Conservation (phyloP, 2,329 filamentous ascomycete species). For the Apiospora hydei region DNA sequence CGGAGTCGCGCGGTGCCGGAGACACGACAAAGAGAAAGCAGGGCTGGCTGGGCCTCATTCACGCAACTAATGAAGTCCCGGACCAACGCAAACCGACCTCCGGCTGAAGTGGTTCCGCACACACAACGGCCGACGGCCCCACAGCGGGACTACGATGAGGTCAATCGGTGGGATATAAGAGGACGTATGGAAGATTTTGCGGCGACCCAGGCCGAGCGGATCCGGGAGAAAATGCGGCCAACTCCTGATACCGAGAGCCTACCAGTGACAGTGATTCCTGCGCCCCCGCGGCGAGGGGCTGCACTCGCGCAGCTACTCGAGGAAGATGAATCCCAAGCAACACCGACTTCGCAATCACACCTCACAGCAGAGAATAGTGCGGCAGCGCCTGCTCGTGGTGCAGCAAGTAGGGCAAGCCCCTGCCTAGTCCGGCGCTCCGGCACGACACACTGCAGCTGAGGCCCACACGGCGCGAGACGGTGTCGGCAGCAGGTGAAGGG, state of each 20-base stretch:
- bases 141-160: constrained; percentile 38
- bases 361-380: constrained; percentile 23
- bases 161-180: constrained; percentile 61
- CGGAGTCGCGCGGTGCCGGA: neutral
- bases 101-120: constrained; percentile 43
- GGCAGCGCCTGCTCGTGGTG: neutral
- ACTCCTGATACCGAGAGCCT: constrained; percentile 62
- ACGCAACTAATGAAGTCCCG: constrained; percentile 36
- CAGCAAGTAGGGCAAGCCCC: constrained; percentile 1
- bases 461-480: constrained; percentile 2
- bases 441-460: constrained; percentile 29
- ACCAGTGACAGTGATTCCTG: constrained; percentile 67
- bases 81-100: constrained; percentile 36
- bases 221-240: constrained; percentile 63
- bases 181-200: constrained; percentile 67
- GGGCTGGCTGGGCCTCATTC: constrained; percentile 32
- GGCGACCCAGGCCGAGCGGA: constrained; percentile 64
- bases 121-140: constrained; percentile 37
- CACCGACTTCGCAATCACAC: constrained; percentile 27
- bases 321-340: constrained; percentile 49
- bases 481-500: neutral
- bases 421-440: constrained; percentile 31
- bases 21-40: constrained; percentile 14
- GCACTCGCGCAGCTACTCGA: constrained; percentile 64
- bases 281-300: constrained; percentile 64